Evolutionary conservation across 2,329 filamentous ascomycete species (phyloP), one percentile per base, ranked within the genome.

Genomic region (Fusarium sp.): DNA sequence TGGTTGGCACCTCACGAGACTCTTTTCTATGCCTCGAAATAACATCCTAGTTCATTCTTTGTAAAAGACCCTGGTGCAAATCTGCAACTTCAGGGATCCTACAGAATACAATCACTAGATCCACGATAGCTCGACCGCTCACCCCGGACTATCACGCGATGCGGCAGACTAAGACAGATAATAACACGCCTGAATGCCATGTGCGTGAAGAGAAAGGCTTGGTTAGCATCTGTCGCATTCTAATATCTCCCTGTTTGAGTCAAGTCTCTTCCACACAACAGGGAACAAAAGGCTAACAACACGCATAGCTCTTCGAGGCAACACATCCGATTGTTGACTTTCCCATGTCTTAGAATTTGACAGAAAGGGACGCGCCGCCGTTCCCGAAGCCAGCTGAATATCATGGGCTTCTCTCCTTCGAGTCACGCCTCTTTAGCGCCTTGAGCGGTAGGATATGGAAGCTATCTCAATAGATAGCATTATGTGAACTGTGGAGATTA

Each of bases 11-110:
- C 14, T 46, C 37, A 56, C 19, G 47, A 46, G 35, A 61, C 51
- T 50, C 26, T 46, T 47, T 32, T 48, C 41, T 45, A 30, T 30
- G 28, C 28, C 53, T 20, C 13, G n/a, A 40, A 40, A 41, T 30
- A 52, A 17, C 30, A 60, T 48, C 50, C 49, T 55, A 40, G 55
- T 51, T 22, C 26, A 28, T 28, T 28, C 26, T 10, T 10, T 28
- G 9, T 30, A 30, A 30, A 5, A 56, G 26, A n/a, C 43, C 64
- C 50, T 26, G 41, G 59, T 53, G 54, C 39, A 64, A 65, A 68
- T 53, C 61, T 68, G 55, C 47, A 45, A 40, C 43, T 61, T 22
- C 65, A 67, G 49, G 65, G 61, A 52, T 67, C n/a, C n/a, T 26
- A 10, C 26, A 10, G 24, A 24, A 8, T 26, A 46, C n/a, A 37